Percentiles rank a stretch among this genome's conserved stretches.
These are phyloP conservation scores for Paramicrosporidium saccamoebae DNA, from an alignment of 371 early-diverging fungal genomes.

Conservation along the genomic window DNA sequence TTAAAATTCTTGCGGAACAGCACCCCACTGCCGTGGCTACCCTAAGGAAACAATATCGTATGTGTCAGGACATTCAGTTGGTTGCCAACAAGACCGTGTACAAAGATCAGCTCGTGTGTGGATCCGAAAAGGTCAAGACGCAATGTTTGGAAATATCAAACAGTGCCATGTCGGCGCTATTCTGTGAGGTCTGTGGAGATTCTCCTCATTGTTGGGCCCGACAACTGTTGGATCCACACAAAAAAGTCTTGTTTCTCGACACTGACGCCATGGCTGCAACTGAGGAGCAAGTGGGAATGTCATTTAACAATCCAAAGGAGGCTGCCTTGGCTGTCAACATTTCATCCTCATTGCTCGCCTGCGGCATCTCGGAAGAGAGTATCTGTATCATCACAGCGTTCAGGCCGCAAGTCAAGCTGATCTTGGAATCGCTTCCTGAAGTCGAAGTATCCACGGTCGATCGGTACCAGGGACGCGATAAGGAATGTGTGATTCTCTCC, in stretches of 20 bases:
- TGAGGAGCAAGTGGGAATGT: conserved; percentile 14
- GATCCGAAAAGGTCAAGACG: conserved; percentile 18
- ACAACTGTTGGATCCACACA: conserved; percentile 17
- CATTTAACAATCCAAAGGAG: conserved; percentile 28
- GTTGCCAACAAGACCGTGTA: conserved; percentile 62
- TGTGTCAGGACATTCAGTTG: conserved; percentile 72
- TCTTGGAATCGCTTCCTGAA: conserved; percentile 9
- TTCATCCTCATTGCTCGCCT: conserved; percentile 13
- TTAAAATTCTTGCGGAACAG: conserved; percentile 34
- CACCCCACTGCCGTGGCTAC: conserved; percentile 36
- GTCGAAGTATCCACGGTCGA: conserved; percentile 55
- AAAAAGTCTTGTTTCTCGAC: conserved; percentile 36
- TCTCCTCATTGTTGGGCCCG: conserved; percentile 19
- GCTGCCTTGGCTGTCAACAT: conserved; percentile 18
- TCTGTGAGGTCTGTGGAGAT: background rate
- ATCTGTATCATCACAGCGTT: conserved; percentile 61
- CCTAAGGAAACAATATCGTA: conserved; percentile 79
- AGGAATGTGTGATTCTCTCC: conserved; percentile 49
- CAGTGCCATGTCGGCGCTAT: conserved; percentile 1
- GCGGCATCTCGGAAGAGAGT: conserved; percentile 19
- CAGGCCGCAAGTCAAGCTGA: conserved; percentile 33
- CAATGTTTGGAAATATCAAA: conserved; percentile 12
- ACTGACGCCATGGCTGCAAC: conserved; percentile 26
- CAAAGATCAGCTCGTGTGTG: conserved; percentile 34
- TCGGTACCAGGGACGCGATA: conserved; percentile 74